A percentile compares a stretch with the other conserved stretches of the same genome.
These are phyloP conservation scores for Bacterosira constricta DNA, from an alignment of 108 stramenopile genomes.

Conservation along the genomic window DNA sequence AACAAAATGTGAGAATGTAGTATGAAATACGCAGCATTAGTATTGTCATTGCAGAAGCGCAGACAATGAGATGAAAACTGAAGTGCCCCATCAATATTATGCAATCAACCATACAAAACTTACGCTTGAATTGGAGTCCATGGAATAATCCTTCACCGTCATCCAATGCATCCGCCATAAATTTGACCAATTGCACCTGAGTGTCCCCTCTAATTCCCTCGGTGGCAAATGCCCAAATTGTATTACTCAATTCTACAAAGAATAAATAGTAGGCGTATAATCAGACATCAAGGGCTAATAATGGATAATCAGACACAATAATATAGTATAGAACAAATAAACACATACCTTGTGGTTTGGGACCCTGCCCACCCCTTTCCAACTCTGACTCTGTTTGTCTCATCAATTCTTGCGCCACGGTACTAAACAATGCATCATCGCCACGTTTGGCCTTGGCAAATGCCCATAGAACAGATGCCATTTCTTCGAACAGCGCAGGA, in stretches of 20 bases:
- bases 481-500: conserved; percentile 40
- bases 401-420: conserved; percentile 51
- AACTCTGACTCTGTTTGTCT: conserved; percentile 33
- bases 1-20: background rate
- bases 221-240: conserved; percentile 82
- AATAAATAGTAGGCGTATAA: conserved; percentile 49
- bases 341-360: conserved; percentile 48
- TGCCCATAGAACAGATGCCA: conserved; percentile 68
- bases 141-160: conserved; percentile 52
- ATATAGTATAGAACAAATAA: no score
- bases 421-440: conserved; percentile 49
- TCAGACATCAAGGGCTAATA: no score
- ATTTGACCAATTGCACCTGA: conserved; percentile 52
- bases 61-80: no score
- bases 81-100: no score
- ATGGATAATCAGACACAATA: no score
- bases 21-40: background rate
- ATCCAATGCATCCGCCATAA: conserved; percentile 65
- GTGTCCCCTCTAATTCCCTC: conserved; percentile 48
- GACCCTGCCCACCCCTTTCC: conserved; percentile 19
- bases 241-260: conserved; percentile 79
- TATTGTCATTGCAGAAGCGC: no score
- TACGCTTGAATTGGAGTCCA: conserved; percentile 64
- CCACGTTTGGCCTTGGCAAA: conserved; percentile 63
- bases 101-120: no score